Conservation (phyloP, 148 eudicot genomes). For the Polygonum aviculare region DNA sequence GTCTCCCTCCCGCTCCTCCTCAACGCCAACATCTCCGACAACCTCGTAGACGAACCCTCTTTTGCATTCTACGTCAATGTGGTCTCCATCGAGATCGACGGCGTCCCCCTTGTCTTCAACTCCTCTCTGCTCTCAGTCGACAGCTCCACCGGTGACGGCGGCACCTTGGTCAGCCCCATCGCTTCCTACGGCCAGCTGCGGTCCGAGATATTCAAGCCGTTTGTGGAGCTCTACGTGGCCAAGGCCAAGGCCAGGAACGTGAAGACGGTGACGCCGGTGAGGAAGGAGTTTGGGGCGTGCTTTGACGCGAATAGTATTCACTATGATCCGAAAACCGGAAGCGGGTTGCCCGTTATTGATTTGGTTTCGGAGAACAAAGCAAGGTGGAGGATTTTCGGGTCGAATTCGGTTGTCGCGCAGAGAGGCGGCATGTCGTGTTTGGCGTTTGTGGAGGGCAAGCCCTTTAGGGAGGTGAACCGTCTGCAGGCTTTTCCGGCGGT, state of each 20-base stretch:
- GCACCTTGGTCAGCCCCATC: conserved; percentile 20
- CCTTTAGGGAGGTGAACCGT: background rate
- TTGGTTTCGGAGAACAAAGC: conserved; percentile 20
- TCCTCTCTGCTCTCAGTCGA: conserved; percentile 14
- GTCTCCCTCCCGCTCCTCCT: conserved; percentile 18
- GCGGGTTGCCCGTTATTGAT: conserved; percentile 12
- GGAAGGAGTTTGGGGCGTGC: conserved; percentile 17
- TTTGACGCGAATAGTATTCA: conserved; percentile 13
- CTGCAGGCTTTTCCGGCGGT: conserved; percentile 21
- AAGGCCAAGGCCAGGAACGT: conserved; percentile 2
- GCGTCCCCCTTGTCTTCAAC: conserved; percentile 7
- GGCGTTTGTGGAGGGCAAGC: conserved; percentile 38
- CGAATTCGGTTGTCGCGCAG: conserved; percentile 31
- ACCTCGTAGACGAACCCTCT: background rate
- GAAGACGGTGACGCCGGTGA: conserved; percentile 11
- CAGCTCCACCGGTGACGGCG: conserved; percentile 14
- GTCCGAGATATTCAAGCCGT: conserved; percentile 18
- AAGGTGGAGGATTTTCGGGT: conserved; percentile 43
- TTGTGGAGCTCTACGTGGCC: conserved; percentile 6
- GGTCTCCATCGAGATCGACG: conserved; percentile 12
- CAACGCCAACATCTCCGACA: conserved; percentile 8
- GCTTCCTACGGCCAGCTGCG: conserved; percentile 17
- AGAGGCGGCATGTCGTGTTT: conserved; percentile 23
- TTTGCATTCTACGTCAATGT: conserved; percentile 19
- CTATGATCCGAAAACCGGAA: conserved; percentile 6